Percentiles rank a stretch among this genome's conserved stretches.
These are phyloP conservation scores for Brassica juncea DNA, from an alignment of 345 rosid genomes.

Conservation along the genomic window DNA sequence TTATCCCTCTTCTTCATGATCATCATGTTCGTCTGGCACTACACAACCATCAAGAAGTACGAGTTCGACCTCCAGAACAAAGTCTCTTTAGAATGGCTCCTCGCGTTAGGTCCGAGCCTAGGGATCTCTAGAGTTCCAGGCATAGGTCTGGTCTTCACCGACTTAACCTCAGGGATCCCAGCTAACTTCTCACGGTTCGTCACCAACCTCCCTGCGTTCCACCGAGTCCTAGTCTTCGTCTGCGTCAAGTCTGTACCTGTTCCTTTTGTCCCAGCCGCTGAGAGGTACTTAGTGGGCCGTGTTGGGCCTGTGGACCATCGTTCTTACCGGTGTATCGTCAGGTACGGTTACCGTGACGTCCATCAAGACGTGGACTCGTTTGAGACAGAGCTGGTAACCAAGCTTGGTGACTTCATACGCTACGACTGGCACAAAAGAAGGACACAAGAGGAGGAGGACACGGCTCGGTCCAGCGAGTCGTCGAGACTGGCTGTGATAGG, in stretches of 20 bases:
- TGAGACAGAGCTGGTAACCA: constrained; percentile 69
- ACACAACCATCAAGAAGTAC: constrained; percentile 84
- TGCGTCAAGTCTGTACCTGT: constrained; percentile 96
- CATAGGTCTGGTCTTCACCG: constrained; percentile 89
- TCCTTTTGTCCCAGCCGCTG: constrained; percentile 82
- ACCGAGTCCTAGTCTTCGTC: constrained; percentile 82
- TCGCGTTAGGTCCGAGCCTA: constrained; percentile 87
- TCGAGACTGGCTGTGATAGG: constrained; percentile 77
- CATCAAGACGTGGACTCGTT: constrained; percentile 92
- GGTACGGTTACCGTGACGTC: constrained; percentile 94
- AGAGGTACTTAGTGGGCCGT: constrained; percentile 92
- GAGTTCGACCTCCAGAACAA: constrained; percentile 96
- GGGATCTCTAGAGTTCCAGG: constrained; percentile 95
- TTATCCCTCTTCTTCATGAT: constrained; percentile 82
- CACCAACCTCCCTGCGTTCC: constrained; percentile 98
- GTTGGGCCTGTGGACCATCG: constrained; percentile 87
- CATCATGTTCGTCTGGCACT: constrained; percentile 97
- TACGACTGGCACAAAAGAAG: constrained; percentile 64
- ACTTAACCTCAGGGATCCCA: constrained; percentile 91
- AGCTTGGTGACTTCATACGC: constrained; percentile 71
- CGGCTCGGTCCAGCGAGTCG: constrained; percentile 55
- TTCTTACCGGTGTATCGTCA: constrained; percentile 86
- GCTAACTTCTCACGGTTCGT: constrained; percentile 98
- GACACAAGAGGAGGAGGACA: constrained; percentile 42
- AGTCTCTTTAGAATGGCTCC: constrained; percentile 96